Percentiles rank a stretch among this genome's conserved stretches.
Conservation (phyloP, 768 basidiomycete species). For the Amanita muscaria region DNA sequence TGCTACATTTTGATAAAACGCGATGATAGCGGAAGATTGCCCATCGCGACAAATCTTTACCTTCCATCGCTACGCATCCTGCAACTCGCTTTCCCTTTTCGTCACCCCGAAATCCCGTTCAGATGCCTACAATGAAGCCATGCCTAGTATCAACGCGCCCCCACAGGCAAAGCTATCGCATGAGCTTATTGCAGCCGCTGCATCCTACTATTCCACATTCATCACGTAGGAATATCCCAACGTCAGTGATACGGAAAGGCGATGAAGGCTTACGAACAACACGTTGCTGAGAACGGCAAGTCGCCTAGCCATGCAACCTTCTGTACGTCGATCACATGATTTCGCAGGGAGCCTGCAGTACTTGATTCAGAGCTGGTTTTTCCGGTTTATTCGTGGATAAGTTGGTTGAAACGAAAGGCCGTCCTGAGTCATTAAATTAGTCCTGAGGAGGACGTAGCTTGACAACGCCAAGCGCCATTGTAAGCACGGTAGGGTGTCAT, state of each 20-base stretch:
- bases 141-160: constrained; percentile 41
- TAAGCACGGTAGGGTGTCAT: too few relatives aligned
- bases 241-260: constrained; percentile 29
- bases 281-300: constrained; percentile 39
- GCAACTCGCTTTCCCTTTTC: neutral
- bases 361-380: neutral
- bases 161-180: constrained; percentile 54
- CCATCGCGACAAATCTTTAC: too few relatives aligned
- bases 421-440: too few relatives aligned
- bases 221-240: constrained; percentile 22
- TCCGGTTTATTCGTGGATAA: too few relatives aligned
- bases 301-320: constrained; percentile 16
- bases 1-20: too few relatives aligned
- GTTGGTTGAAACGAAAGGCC: too few relatives aligned
- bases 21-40: too few relatives aligned
- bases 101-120: neutral
- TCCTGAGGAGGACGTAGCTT: too few relatives aligned
- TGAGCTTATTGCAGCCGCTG: constrained; percentile 61
- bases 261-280: constrained; percentile 53
- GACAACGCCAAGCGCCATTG: too few relatives aligned
- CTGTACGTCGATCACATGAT: too few relatives aligned
- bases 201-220: constrained; percentile 58
- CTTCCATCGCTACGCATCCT: too few relatives aligned
- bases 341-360: neutral
- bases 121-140: too few relatives aligned